phyloP scores from a whole-genome alignment of 768 basidiomycete genomes.

The Mrakia frigida region DNA sequence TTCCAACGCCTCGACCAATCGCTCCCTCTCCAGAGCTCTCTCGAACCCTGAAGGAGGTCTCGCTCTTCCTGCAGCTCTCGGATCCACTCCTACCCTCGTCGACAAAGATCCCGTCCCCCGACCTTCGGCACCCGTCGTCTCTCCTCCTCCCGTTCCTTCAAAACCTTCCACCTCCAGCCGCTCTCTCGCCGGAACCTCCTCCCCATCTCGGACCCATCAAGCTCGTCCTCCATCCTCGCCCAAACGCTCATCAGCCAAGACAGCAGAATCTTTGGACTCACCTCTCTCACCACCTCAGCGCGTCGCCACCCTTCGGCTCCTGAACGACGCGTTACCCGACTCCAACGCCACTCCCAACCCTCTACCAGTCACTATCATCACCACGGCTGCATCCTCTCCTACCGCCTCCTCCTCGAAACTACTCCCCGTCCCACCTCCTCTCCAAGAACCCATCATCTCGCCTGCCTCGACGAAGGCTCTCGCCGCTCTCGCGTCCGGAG shows the following conservation, averaged over 20 bases:
- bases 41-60: background rate
- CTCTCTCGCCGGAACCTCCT: background rate
- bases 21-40: background rate
- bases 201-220: background rate
- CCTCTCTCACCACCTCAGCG: constrained; percentile 12
- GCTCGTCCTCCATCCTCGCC: background rate
- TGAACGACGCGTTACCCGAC: background rate
- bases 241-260: background rate
- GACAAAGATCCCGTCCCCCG: background rate
- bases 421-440: background rate
- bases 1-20: background rate
- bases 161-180: background rate
- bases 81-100: constrained; percentile 3
- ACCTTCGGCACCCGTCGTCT: background rate
- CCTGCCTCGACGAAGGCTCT: background rate
- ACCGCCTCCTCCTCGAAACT: background rate
- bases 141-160: background rate
- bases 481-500: background rate
- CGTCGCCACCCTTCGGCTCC: constrained; percentile 1
- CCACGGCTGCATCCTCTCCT: background rate
- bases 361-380: background rate
- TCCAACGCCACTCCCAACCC: background rate
- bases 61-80: background rate
- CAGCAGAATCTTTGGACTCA: background rate
- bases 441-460: background rate